A percentile compares a stretch with the other conserved stretches of the same genome.
phyloP scores from a whole-genome alignment of 1,284 basidiomycete species.

The Irpex sp. region DNA sequence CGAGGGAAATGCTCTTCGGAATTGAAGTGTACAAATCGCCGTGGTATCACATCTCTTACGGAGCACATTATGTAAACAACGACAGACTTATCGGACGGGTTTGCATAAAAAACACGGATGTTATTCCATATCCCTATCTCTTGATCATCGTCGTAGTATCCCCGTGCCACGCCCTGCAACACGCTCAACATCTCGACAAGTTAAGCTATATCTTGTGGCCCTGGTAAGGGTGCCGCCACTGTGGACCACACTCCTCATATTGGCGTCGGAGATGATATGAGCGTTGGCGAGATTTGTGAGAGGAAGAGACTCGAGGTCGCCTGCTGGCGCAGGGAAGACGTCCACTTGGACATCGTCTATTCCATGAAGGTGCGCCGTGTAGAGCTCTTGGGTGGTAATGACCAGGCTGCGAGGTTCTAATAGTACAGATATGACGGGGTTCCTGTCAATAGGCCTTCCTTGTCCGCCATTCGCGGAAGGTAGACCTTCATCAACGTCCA shows the following conservation, averaged over 20 bases:
- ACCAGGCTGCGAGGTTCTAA: conserved; percentile 82
- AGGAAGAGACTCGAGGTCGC: conserved; percentile 9
- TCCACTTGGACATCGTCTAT: conserved; percentile 59
- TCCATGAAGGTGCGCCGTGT: conserved; percentile 72
- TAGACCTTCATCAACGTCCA: conserved; percentile 6
- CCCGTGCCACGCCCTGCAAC: conserved; percentile 29
- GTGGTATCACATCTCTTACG: neutral
- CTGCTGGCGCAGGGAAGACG: conserved; percentile 27
- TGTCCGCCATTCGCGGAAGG: conserved; percentile 14
- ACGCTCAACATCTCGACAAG: conserved; percentile 80
- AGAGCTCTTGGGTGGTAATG: conserved; percentile 69
- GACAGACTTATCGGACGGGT: neutral
- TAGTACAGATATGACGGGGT: conserved; percentile 69
- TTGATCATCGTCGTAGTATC: neutral
- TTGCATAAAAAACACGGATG: neutral
- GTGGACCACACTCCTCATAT: conserved; percentile 34
- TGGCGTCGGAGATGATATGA: conserved; percentile 40
- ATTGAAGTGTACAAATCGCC: neutral
- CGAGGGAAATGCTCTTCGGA: neutral
- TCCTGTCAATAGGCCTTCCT: conserved; percentile 57
- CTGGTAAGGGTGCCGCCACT: conserved; percentile 53
- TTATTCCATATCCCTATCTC: neutral
- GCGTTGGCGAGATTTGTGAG: conserved; percentile 49
- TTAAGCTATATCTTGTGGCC: conserved; percentile 74
- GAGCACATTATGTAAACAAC: neutral